Conservation (phyloP, 257 asterid genomes). For the Handroanthus guayacan region DNA sequence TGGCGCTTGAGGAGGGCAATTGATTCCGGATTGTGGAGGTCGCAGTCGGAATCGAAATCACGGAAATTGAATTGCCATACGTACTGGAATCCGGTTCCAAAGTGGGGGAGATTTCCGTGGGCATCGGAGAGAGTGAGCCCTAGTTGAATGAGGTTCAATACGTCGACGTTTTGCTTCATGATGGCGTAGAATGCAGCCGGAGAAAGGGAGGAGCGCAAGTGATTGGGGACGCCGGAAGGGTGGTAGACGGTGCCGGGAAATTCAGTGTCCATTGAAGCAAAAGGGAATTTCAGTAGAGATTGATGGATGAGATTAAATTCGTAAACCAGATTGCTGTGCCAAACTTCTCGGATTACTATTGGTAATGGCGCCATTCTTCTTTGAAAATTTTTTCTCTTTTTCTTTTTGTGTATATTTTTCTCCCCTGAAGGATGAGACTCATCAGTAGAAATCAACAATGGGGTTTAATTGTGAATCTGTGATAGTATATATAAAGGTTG, state of each 20-base stretch:
- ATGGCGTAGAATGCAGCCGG: neutral
- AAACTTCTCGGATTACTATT: neutral
- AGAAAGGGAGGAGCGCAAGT: neutral
- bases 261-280: conserved; percentile 18
- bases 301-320: too few species aligned
- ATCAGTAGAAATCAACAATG: too few species aligned
- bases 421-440: too few species aligned
- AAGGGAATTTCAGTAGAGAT: too few species aligned
- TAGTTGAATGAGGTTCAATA: conserved; percentile 39
- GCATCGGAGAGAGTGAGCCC: conserved; percentile 47
- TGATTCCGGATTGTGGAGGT: conserved; percentile 36
- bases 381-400: neutral
- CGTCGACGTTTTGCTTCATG: conserved; percentile 46
- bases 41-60: conserved; percentile 36
- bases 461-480: too few species aligned
- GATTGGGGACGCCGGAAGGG: neutral
- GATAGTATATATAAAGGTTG: too few species aligned
- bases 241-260: conserved; percentile 33
- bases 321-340: too few species aligned
- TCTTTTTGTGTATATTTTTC: too few species aligned
- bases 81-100: neutral
- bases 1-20: conserved; percentile 7
- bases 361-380: neutral
- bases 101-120: conserved; percentile 27
- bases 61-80: conserved; percentile 51